phyloP scores from a whole-genome alignment of 768 basidiomycete species.

The Boletus rubescentipes region DNA sequence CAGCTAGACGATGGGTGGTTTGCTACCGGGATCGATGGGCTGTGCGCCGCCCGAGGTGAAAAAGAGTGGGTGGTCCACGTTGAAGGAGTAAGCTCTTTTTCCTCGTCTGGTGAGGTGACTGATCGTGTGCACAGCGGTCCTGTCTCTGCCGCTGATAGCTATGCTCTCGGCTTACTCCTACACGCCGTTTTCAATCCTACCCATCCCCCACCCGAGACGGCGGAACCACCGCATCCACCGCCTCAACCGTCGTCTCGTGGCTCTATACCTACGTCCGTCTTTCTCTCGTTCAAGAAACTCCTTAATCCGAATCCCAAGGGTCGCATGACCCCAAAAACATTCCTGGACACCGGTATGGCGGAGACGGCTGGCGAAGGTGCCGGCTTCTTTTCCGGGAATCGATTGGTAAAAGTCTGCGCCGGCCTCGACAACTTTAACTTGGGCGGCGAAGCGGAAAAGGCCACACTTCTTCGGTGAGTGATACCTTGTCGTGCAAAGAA shows the following conservation, averaged over 20 bases:
- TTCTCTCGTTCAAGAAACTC: conserved; percentile 81
- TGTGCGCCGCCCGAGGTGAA: conserved; percentile 85
- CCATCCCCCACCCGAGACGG: conserved; percentile 65
- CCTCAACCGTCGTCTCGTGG: conserved; percentile 78
- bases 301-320: conserved; percentile 86
- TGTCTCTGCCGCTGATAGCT: conserved; percentile 75
- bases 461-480: conserved; percentile 61
- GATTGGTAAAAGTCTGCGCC: conserved; percentile 78
- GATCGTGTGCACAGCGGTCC: conserved; percentile 36
- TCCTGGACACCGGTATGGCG: conserved; percentile 80
- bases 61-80: conserved; percentile 76
- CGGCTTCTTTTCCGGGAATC: conserved; percentile 84
- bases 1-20: conserved; percentile 61
- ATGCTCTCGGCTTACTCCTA: conserved; percentile 83
- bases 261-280: conserved; percentile 69
- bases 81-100: conserved; percentile 69
- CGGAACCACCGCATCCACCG: conserved; percentile 72
- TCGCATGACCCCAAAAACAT: conserved; percentile 70
- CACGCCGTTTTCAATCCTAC: conserved; percentile 87
- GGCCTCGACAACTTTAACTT: conserved; percentile 86
- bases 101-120: background rate
- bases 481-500: background rate
- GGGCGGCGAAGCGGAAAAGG: conserved; percentile 78
- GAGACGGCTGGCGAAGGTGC: conserved; percentile 52
- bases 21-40: conserved; percentile 57